phyloP scores from a whole-genome alignment of 2,329 filamentous ascomycete genomes.

The Raffaelea albimanens region DNA sequence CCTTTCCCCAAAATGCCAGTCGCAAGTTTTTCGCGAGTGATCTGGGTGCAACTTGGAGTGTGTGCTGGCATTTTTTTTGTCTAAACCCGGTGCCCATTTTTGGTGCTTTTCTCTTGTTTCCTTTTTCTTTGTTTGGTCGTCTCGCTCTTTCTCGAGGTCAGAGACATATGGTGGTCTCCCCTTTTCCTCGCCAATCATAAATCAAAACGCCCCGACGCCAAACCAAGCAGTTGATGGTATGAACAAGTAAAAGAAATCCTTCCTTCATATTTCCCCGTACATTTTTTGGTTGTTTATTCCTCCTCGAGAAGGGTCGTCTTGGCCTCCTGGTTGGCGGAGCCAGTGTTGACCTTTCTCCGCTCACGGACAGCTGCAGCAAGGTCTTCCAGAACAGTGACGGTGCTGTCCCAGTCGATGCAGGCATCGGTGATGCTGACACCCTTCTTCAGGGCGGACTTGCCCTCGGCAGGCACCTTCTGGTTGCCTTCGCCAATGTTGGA shows the following conservation, averaged over 20 bases:
- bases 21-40: no score
- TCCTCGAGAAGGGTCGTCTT: conserved; percentile 42
- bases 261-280: not conserved
- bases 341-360: conserved; percentile 49
- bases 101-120: not conserved
- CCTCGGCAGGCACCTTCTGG: conserved; percentile 81
- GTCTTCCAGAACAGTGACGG: conserved; percentile 71
- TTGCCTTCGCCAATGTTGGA: conserved; percentile 89
- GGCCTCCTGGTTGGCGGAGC: conserved; percentile 19
- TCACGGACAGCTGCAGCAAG: conserved; percentile 75
- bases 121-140: no score
- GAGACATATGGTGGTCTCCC: no score
- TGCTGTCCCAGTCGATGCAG: conserved; percentile 88
- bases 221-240: not conserved
- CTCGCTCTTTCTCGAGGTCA: no score
- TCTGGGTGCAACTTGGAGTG: no score
- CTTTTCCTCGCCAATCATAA: no score
- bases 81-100: not conserved
- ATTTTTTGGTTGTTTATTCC: conserved; percentile 26
- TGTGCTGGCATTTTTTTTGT: no score
- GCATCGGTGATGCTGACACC: conserved; percentile 94
- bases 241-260: not conserved
- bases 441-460: conserved; percentile 68
- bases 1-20: no score
- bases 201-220: not conserved